Evolutionary conservation across 148 eudicot species (phyloP).

Genomic region (Fallopia convolvulus): DNA sequence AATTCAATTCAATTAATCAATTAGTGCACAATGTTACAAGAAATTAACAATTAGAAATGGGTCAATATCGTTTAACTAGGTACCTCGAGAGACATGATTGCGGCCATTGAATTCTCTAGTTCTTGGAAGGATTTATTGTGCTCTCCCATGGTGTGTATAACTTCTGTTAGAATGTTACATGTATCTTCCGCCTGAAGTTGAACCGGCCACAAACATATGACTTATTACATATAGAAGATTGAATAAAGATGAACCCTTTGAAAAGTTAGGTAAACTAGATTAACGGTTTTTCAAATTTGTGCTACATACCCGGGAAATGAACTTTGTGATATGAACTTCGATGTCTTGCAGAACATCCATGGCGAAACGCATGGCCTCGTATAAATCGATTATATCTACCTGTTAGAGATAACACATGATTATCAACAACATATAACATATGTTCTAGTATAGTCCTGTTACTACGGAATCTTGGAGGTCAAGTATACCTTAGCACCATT

Average conservation of each 20-base stretch:
- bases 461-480: too few species aligned
- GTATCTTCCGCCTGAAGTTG: conserved; percentile 42
- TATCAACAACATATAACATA: too few species aligned
- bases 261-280: too few species aligned
- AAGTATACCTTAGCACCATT: conserved; percentile 46
- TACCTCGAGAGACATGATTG: conserved; percentile 50
- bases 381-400: conserved; percentile 37
- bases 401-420: conserved; percentile 1
- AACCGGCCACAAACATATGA: background rate
- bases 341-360: conserved; percentile 37
- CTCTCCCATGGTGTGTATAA: conserved; percentile 30
- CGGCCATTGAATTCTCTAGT: conserved; percentile 29
- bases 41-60: background rate
- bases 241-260: background rate
- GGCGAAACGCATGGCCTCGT: conserved; percentile 48
- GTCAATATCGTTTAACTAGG: background rate
- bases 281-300: too few species aligned
- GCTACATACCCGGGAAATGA: conserved; percentile 40
- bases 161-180: conserved; percentile 44
- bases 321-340: conserved; percentile 29
- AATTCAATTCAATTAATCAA: background rate
- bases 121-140: conserved; percentile 45
- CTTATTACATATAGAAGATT: background rate
- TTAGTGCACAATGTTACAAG: background rate
- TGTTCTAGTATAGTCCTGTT: too few species aligned